Evolutionary conservation across 116 monocot genomes (phyloP).

Genomic region (Trichopus zeylanicus): DNA sequence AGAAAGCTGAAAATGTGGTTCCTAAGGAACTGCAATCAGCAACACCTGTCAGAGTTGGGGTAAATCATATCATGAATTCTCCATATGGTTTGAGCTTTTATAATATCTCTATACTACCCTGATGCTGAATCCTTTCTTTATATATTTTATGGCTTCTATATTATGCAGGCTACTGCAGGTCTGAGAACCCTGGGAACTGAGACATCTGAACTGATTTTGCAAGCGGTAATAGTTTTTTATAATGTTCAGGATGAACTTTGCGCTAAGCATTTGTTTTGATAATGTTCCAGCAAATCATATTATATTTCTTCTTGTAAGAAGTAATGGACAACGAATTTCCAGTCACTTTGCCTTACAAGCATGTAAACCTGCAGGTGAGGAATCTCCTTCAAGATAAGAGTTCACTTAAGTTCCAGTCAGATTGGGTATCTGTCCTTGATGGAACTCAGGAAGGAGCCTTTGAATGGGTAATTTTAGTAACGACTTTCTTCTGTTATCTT

Average conservation of each 20-base stretch:
- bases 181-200: constrained; percentile 71
- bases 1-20: constrained; percentile 65
- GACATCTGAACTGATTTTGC: constrained; percentile 69
- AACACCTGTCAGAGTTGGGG: constrained; percentile 95
- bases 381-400: constrained; percentile 57
- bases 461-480: constrained; percentile 57
- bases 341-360: no score
- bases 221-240: constrained; percentile 72
- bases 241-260: no score
- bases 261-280: no score
- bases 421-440: constrained; percentile 85
- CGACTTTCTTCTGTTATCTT: not conserved
- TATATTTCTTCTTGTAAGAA: no score
- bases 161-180: constrained; percentile 84
- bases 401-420: constrained; percentile 57
- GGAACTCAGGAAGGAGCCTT: constrained; percentile 88
- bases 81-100: not conserved
- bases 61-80: constrained; percentile 15
- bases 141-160: not conserved
- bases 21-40: constrained; percentile 38
- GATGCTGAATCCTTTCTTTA: not conserved
- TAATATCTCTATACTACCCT: not conserved
- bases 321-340: no score
- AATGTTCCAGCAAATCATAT: no score
- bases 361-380: constrained; percentile 45